These are phyloP conservation scores for Bombardia bombarda DNA, from an alignment of 495 filamentous ascomycete genomes.

Conservation along the genomic window DNA sequence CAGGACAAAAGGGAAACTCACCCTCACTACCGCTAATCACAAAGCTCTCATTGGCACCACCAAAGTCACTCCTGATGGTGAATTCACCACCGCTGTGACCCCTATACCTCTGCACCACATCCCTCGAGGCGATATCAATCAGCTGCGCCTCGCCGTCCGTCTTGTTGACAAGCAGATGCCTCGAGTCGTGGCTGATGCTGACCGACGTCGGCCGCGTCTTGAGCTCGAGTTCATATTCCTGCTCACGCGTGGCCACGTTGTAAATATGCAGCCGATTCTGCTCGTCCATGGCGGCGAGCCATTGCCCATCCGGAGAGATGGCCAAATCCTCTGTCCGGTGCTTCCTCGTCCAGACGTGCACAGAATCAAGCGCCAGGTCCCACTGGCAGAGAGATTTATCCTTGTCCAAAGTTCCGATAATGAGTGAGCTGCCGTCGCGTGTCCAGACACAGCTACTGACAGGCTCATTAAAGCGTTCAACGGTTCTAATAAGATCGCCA, in stretches of 20 bases:
- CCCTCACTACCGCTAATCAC: slow-evolving; percentile 89
- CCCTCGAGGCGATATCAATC: slow-evolving; percentile 65
- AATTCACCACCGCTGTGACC: slow-evolving; percentile 65
- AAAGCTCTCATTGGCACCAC: slow-evolving; percentile 85
- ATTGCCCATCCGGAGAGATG: slow-evolving; percentile 68
- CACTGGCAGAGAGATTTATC: slow-evolving; percentile 59
- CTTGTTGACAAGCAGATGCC: slow-evolving; percentile 74
- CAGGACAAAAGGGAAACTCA: slow-evolving; percentile 25
- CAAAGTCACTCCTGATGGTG: slow-evolving; percentile 75
- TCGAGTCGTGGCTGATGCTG: slow-evolving; percentile 70
- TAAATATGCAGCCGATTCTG: slow-evolving; percentile 69
- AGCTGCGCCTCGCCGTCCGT: slow-evolving; percentile 65
- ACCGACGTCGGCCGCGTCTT: slow-evolving; percentile 65
- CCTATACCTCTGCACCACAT: slow-evolving; percentile 61
- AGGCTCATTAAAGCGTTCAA: slow-evolving; percentile 66
- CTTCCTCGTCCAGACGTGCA: slow-evolving; percentile 55
- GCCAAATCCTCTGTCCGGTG: slow-evolving; percentile 79
- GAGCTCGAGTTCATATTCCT: slow-evolving; percentile 64
- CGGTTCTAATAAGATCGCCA: slow-evolving; percentile 53
- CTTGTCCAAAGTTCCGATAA: slow-evolving; percentile 72
- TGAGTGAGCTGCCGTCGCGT: slow-evolving; percentile 65
- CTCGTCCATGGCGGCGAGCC: slow-evolving; percentile 69
- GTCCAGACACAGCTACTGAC: slow-evolving; percentile 85
- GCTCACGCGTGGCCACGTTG: slow-evolving; percentile 63
- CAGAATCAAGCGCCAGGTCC: slow-evolving; percentile 47